These are phyloP conservation scores for Tricholoma hemisulphureum DNA, from an alignment of 768 basidiomycete species.

Conservation along the genomic window DNA sequence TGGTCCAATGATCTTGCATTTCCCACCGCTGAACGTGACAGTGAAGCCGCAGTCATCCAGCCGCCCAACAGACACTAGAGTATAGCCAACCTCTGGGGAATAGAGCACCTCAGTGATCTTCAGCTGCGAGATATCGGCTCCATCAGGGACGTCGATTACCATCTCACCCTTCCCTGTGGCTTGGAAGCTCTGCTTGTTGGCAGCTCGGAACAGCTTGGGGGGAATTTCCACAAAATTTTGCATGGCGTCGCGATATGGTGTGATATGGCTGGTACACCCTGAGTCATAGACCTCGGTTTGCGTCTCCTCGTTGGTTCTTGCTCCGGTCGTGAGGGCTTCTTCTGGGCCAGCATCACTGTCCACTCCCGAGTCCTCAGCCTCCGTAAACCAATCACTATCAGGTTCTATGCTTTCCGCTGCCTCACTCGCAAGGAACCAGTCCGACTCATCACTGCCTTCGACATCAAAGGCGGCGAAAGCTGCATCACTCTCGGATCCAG, in stretches of 20 bases:
- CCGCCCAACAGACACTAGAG: no score
- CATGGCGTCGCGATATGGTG: not conserved
- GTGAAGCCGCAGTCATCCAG: no score
- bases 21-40: no score
- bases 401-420: no score
- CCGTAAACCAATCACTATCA: no score
- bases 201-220: not conserved
- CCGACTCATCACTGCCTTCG: not conserved
- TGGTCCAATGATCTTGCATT: not conserved
- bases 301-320: not conserved
- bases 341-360: not conserved
- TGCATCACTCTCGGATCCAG: not conserved
- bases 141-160: not conserved
- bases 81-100: slow-evolving; percentile 34
- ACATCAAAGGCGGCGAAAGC: no score
- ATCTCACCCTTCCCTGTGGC: not conserved
- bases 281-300: slow-evolving; percentile 25
- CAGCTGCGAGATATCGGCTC: no score
- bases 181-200: not conserved
- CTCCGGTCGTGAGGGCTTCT: not conserved
- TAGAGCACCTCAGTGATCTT: not conserved
- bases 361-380: not conserved
- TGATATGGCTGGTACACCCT: slow-evolving; percentile 30
- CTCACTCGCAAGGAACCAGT: no score
- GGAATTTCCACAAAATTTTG: not conserved